Evolutionary conservation across 495 filamentous ascomycete genomes (phyloP).

Genomic region (Massariosphaeria phaeospora): DNA sequence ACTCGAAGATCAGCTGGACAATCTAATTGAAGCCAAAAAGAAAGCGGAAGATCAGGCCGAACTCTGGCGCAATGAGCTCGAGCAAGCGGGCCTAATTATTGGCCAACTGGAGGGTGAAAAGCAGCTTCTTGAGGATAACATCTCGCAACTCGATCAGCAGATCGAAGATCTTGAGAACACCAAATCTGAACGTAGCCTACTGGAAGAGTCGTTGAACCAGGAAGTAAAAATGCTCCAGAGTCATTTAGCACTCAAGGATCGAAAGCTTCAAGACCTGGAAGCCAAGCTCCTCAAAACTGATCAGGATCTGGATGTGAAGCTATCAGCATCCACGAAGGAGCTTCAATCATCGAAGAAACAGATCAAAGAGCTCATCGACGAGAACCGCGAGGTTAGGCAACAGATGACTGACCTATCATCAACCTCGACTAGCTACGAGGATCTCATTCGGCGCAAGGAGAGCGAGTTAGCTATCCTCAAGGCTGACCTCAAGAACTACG

Average conservation of each 20-base stretch:
- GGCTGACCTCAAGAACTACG: slow-evolving; percentile 71
- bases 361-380: slow-evolving; percentile 68
- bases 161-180: slow-evolving; percentile 61
- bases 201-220: slow-evolving; percentile 67
- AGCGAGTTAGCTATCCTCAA: slow-evolving; percentile 84
- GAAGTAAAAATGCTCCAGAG: slow-evolving; percentile 91
- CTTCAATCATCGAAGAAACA: slow-evolving; percentile 64
- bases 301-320: slow-evolving; percentile 84
- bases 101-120: slow-evolving; percentile 79
- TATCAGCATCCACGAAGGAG: slow-evolving; percentile 76
- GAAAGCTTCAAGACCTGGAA: slow-evolving; percentile 85
- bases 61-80: slow-evolving; percentile 70
- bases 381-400: slow-evolving; percentile 78
- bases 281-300: slow-evolving; percentile 77
- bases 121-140: slow-evolving; percentile 59
- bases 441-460: slow-evolving; percentile 86
- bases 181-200: slow-evolving; percentile 62
- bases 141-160: slow-evolving; percentile 62
- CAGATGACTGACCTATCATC: slow-evolving; percentile 82
- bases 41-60: slow-evolving; percentile 81
- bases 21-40: slow-evolving; percentile 82
- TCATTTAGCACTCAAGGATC: slow-evolving; percentile 81
- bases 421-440: slow-evolving; percentile 91
- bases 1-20: slow-evolving; percentile 88
- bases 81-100: slow-evolving; percentile 87